Conservation (phyloP, 768 basidiomycete species). For the Rhizopogon sp. region DNA sequence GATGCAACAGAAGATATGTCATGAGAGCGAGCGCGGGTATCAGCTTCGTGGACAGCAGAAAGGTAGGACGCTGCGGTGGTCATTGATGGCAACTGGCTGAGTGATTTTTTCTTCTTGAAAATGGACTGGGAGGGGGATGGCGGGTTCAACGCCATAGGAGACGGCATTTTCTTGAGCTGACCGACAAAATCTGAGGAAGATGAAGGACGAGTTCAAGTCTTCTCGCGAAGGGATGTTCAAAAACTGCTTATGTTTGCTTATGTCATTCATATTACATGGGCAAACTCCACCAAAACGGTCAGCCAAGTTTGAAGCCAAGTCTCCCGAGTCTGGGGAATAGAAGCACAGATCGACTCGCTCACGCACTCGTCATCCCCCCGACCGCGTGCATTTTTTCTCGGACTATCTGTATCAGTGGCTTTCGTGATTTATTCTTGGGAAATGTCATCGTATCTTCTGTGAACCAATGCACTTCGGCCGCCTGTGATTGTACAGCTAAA, state of each 20-base stretch:
- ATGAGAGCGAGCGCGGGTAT: conserved; percentile 57
- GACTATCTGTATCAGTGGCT: too few species aligned
- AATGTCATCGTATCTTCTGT: too few species aligned
- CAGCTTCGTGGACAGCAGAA: conserved; percentile 57
- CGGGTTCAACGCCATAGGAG: conserved; percentile 61
- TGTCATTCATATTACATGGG: too few species aligned
- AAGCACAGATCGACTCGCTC: too few species aligned
- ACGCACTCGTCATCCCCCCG: too few species aligned
- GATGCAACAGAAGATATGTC: conserved; percentile 44
- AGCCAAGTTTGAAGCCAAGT: too few species aligned
- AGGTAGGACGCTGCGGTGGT: conserved; percentile 56
- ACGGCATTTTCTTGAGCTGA: conserved; percentile 32
- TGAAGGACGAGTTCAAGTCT: background rate
- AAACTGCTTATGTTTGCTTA: background rate
- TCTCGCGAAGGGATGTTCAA: background rate
- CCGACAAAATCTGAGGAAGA: conserved; percentile 8
- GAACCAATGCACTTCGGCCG: too few species aligned
- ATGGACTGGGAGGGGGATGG: conserved; percentile 48
- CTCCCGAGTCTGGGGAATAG: too few species aligned
- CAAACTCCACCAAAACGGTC: too few species aligned
- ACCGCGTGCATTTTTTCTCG: too few species aligned
- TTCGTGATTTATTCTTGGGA: too few species aligned
- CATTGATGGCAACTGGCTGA: conserved; percentile 31
- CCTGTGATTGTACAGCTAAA: too few species aligned
- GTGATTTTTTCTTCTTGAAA: conserved; percentile 54